These are phyloP conservation scores for Raphidocelis subcapitata DNA, from an alignment of 139 green algal genomes.

Conservation along the genomic window DNA sequence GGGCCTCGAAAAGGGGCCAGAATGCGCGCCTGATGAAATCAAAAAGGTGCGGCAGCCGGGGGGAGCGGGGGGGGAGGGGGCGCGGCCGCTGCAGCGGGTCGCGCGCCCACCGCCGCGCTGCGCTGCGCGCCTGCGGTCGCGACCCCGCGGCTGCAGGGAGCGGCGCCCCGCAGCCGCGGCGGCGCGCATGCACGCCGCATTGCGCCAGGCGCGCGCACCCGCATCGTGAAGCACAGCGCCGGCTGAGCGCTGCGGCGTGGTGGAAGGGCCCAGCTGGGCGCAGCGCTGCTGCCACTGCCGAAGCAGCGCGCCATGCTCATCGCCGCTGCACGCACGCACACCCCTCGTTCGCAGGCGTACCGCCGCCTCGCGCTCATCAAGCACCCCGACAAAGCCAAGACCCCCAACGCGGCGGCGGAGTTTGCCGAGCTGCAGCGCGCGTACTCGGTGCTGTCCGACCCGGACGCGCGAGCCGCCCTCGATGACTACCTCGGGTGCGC, in stretches of 20 bases:
- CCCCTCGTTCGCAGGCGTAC: constrained; percentile 58
- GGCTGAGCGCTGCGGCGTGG: too few species aligned
- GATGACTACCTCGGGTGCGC: constrained; percentile 66
- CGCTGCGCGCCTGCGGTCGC: neutral
- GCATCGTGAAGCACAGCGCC: too few species aligned
- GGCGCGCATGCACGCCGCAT: too few species aligned
- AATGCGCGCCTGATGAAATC: constrained; percentile 58
- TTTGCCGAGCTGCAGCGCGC: constrained; percentile 83
- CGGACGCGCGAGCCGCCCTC: constrained; percentile 59
- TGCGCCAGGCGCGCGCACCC: too few species aligned
- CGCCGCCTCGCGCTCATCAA: constrained; percentile 66
- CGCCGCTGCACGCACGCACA: neutral
- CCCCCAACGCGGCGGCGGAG: constrained; percentile 63
- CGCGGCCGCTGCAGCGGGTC: neutral
- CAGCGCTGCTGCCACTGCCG: neutral
- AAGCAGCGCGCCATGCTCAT: neutral
- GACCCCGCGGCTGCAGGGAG: too few species aligned
- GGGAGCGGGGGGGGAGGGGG: too few species aligned
- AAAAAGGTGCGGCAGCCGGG: too few species aligned
- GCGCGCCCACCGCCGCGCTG: too few species aligned
- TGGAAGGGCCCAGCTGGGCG: constrained; percentile 2
- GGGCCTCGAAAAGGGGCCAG: constrained; percentile 44
- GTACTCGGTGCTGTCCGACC: constrained; percentile 80
- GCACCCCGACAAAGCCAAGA: constrained; percentile 81
- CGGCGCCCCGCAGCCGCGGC: too few species aligned